Evolutionary conservation across 2,329 filamentous ascomycete genomes (phyloP), one percentile per base, ranked within the genome.

Genomic region (Zymoseptoria brevis): DNA sequence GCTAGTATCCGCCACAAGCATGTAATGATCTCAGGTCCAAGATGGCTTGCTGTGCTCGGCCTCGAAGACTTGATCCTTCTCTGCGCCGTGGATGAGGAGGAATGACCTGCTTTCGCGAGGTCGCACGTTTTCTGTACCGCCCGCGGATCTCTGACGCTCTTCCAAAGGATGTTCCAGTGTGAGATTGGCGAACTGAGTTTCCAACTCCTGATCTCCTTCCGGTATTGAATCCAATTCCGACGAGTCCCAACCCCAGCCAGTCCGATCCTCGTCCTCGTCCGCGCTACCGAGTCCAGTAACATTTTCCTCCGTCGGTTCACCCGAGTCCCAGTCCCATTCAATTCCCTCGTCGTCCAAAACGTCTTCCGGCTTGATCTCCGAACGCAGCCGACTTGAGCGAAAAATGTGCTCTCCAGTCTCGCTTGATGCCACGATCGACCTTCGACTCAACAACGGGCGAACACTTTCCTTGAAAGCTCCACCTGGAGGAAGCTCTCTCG

Each of bases 311-410:
- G 64, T 49, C 8, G 53, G 13, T 41, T 16, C 3, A 19, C 51
- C 19, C 21, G 26, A 53, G 30, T 24, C 45, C 61, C 56, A 55
- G 22, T 49, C 48, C 29, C 53, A 53, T 8, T 19, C n/a, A 26
- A 26, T 3, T 8, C 26, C 8, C 35, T 51, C 48, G 21, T 49
- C 30, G 19, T 45, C 58, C 19, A 59, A 45, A 3, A 70, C 60
- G 49, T 70, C 67, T 24, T 69, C 67, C 8, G 62, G 54, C 45
- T 29, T 54, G 19, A 71, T 61, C 54, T 70, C 68, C 8, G 29
- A 21, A 24, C 59, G 57, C 29, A 67, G 66, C 8, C 60, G 49
- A 56, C 67, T 66, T 48, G 24, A 19, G 8, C 54, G 45, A 16
- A 13, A 13, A 45, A 4, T n/a, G 6, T n/a, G 35, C 35, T 45